Percentiles rank a stretch among this genome's conserved stretches.
Conservation (phyloP, 2,329 filamentous ascomycete species). For the Nigrospora oryzae region DNA sequence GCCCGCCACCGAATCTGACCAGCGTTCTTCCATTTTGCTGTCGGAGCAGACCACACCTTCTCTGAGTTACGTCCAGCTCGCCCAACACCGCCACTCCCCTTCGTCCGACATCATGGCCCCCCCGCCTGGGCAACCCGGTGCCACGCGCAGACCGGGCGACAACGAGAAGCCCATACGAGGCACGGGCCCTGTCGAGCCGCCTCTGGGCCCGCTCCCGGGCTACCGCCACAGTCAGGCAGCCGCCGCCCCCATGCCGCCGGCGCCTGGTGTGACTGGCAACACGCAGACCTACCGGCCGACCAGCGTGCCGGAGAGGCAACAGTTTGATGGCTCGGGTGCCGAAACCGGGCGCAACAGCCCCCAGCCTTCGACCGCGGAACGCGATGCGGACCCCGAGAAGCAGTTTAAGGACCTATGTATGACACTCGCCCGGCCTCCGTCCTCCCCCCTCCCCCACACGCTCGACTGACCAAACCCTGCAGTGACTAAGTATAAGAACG, state of each 20-base stretch:
- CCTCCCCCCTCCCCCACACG: constrained; percentile 26
- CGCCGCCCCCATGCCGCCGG: constrained; percentile 31
- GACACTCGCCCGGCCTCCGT: constrained; percentile 28
- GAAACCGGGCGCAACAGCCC: constrained; percentile 49
- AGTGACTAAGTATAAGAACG: constrained; percentile 97
- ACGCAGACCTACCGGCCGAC: constrained; percentile 30
- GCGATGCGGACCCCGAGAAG: constrained; percentile 40
- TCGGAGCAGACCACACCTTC: constrained; percentile 34
- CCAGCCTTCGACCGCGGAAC: constrained; percentile 36
- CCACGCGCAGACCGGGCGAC: constrained; percentile 39
- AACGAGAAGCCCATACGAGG: constrained; percentile 36
- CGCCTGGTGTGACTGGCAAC: constrained; percentile 21
- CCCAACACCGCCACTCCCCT: constrained; percentile 10
- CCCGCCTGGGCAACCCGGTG: constrained; percentile 31
- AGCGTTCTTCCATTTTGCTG: constrained; percentile 29
- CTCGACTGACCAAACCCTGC: constrained; percentile 4
- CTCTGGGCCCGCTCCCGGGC: constrained; percentile 37
- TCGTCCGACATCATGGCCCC: constrained; percentile 37
- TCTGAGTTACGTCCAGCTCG: constrained; percentile 22
- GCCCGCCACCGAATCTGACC: constrained; percentile 40
- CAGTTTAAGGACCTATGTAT: constrained; percentile 49
- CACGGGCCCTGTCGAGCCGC: constrained; percentile 27
- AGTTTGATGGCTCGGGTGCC: constrained; percentile 34
- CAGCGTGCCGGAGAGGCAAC: constrained; percentile 26
- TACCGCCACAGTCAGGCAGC: constrained; percentile 43